Percentiles rank a stretch among this genome's conserved stretches.
Conservation (phyloP, 345 rosid genomes). For the Brassica cretica region DNA sequence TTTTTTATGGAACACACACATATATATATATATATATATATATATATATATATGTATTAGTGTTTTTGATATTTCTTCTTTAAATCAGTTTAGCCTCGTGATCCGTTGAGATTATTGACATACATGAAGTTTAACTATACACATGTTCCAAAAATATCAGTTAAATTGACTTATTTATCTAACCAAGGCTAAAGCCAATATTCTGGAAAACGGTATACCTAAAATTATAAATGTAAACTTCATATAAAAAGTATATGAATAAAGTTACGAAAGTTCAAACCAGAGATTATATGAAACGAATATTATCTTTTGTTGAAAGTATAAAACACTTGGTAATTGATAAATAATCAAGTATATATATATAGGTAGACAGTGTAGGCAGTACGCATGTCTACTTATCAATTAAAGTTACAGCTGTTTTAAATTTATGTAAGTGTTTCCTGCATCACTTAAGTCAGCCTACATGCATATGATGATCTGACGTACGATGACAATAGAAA, state of each 20-base stretch:
- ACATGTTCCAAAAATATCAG: background rate
- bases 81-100: constrained; percentile 9
- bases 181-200: background rate
- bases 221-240: background rate
- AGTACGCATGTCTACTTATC: background rate
- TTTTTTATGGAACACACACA: constrained; percentile 26
- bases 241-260: background rate
- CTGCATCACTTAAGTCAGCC: background rate
- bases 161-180: background rate
- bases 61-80: constrained; percentile 20
- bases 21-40: too few relatives aligned
- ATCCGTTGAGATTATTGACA: constrained; percentile 16
- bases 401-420: background rate
- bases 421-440: background rate
- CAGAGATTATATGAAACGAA: background rate
- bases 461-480: constrained; percentile 14
- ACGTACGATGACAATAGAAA: constrained; percentile 19
- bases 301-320: background rate
- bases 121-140: background rate
- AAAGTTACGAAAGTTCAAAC: background rate
- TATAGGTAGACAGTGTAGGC: background rate
- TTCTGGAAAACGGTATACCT: background rate
- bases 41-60: background rate
- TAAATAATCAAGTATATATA: background rate
- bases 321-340: background rate